Evolutionary conservation across 139 green algal species (phyloP), one percentile per base, ranked within the genome.

Genomic region (Chlamydomonas applanata): DNA sequence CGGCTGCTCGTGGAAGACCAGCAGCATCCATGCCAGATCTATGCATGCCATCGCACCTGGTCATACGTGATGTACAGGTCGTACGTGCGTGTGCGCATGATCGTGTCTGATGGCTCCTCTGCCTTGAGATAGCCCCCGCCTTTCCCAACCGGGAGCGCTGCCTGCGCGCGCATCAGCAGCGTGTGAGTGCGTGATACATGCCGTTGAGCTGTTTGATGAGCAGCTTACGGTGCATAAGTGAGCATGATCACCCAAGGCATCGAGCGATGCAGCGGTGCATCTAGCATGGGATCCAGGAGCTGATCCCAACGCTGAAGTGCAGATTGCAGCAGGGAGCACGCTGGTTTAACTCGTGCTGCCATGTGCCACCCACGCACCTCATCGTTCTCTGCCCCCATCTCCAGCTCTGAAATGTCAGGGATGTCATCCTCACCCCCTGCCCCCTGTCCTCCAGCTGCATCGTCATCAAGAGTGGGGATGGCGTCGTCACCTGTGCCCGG

Each of bases 51-150:
- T 49, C 40, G 4, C 33, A 75, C 54, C 81, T 96, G 95, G 82
- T 97, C 92, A 64, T 97, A 98, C 1, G 88, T 94, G 72, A 98
- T 95, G 78, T 95, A 87, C 59, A 98, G 66, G 78, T 97, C 91
- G 71, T 98, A 98, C 0, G 91, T 97, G 35, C 92, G 84, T 0
- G 89, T 95, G 27, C 73, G 72, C 72, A 94, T n/a, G 25, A 95
- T 91, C 77, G 79, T 83, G 32, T 88, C 83, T 0, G 59, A 67
- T 20, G 74, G 73, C 46, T 81, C 83, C 76, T 87, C 79, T 1
- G 74, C 69, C 17, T 25, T 46, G 52, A 80, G 68, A 69, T 80
- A 77, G 30, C 27, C 34, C 1, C 52, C 29, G 3, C 4, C 67
- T 19, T 22, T n/a, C 2, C 36, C 71, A 5, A 27, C 44, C 3